These are phyloP conservation scores for Cyberlindnera galapagoensis DNA, from an alignment of 805 yeast species.

Conservation along the genomic window DNA sequence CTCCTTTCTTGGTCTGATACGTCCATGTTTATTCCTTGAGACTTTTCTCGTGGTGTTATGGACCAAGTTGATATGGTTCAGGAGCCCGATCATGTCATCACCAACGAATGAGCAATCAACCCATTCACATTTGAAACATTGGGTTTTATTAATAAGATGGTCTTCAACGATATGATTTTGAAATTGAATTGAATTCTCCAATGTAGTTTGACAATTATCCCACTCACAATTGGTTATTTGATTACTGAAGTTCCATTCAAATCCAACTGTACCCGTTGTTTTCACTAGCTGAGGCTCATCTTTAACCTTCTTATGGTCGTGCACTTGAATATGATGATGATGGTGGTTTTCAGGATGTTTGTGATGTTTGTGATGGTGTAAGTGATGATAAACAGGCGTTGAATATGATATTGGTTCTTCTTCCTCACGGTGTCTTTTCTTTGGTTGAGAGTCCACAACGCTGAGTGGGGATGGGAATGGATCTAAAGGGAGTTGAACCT, in stretches of 20 bases:
- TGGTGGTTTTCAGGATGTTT: constrained; percentile 27
- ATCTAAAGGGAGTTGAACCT: constrained; percentile 4
- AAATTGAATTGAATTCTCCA: constrained; percentile 33
- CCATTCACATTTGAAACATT: constrained; percentile 59
- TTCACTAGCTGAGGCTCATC: no score
- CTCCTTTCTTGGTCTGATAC: background rate
- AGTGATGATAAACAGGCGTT: constrained; percentile 13
- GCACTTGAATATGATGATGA: constrained; percentile 32
- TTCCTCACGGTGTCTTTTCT: constrained; percentile 14
- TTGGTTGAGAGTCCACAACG: constrained; percentile 4
- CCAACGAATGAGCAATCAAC: constrained; percentile 56
- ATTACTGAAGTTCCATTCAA: constrained; percentile 26
- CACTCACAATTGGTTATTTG: constrained; percentile 55
- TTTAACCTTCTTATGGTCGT: constrained; percentile 24
- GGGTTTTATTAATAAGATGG: constrained; percentile 32
- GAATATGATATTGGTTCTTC: constrained; percentile 9
- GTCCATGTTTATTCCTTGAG: background rate
- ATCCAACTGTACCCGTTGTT: no score
- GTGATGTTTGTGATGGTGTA: constrained; percentile 20
- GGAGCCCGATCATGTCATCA: constrained; percentile 43
- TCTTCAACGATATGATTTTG: constrained; percentile 48
- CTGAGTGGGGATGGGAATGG: no score
- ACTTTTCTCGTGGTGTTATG: constrained; percentile 23
- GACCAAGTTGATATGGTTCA: constrained; percentile 49
- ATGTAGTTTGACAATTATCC: constrained; percentile 50